Conservation (phyloP, 345 rosid genomes). For the Carallia pectinifolia region DNA sequence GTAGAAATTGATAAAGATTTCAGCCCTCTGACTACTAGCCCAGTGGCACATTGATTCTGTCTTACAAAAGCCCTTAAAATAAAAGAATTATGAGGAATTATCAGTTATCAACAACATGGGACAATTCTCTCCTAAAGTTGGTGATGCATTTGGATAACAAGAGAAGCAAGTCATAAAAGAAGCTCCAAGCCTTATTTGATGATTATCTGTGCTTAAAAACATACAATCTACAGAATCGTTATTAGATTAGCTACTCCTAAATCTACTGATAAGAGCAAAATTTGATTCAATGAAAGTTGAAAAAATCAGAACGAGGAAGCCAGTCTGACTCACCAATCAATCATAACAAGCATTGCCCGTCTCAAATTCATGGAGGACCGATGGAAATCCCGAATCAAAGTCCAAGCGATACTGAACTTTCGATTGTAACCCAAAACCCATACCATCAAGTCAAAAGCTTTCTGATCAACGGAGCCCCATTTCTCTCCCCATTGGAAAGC, state of each 20-base stretch:
- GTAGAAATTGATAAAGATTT: too few species aligned
- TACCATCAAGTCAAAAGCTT: constrained; percentile 50
- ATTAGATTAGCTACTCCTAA: background rate
- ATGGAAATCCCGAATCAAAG: constrained; percentile 68
- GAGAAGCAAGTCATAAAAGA: too few species aligned
- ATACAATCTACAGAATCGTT: background rate
- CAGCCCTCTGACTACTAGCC: too few species aligned
- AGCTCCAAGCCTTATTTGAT: background rate
- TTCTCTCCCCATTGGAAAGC: constrained; percentile 80
- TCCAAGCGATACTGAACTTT: constrained; percentile 79
- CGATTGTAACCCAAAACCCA: constrained; percentile 68
- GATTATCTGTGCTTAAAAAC: background rate
- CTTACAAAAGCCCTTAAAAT: too few species aligned
- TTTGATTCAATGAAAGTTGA: background rate
- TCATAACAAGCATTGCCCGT: constrained; percentile 72
- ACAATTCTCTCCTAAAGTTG: too few species aligned
- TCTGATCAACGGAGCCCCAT: constrained; percentile 46
- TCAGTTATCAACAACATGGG: too few species aligned
- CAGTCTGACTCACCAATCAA: constrained; percentile 55
- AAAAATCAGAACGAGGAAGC: constrained; percentile 5
- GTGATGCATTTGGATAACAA: too few species aligned
- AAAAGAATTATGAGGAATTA: too few species aligned
- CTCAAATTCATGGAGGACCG: constrained; percentile 45
- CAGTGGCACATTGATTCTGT: too few species aligned
- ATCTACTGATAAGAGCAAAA: background rate